A percentile compares a stretch with the other conserved stretches of the same genome.
These are phyloP conservation scores for Magnusiomyces paraingens DNA, from an alignment of 1,139 yeast species.

Conservation along the genomic window DNA sequence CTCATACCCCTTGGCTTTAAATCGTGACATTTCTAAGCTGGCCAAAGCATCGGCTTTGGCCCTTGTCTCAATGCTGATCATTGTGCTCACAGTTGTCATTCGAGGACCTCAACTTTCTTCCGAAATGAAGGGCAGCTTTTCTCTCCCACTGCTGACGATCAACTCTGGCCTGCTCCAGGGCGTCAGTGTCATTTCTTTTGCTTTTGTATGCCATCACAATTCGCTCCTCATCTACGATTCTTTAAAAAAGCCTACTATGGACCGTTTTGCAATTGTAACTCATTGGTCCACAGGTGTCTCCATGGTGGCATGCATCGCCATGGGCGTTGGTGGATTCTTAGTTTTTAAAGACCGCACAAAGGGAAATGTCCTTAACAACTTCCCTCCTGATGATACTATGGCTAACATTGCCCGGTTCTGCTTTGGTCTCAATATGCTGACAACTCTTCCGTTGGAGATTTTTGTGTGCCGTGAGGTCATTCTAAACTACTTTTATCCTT, in stretches of 20 bases:
- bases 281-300: slow-evolving; percentile 81
- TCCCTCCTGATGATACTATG: slow-evolving; percentile 58
- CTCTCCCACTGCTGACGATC: slow-evolving; percentile 46
- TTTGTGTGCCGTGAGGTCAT: slow-evolving; percentile 86
- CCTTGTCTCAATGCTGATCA: slow-evolving; percentile 71
- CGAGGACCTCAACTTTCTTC: slow-evolving; percentile 57
- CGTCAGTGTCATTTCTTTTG: slow-evolving; percentile 84
- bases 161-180: slow-evolving; percentile 76
- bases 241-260: slow-evolving; percentile 64
- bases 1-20: slow-evolving; percentile 77
- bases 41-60: slow-evolving; percentile 90
- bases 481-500: slow-evolving; percentile 50
- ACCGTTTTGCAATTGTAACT: slow-evolving; percentile 67
- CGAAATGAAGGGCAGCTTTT: slow-evolving; percentile 42
- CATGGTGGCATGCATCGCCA: slow-evolving; percentile 66
- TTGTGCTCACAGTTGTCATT: slow-evolving; percentile 64
- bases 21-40: slow-evolving; percentile 72
- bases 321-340: slow-evolving; percentile 76
- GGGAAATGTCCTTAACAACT: slow-evolving; percentile 83
- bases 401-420: slow-evolving; percentile 85
- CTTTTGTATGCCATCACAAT: slow-evolving; percentile 92
- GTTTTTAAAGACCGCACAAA: slow-evolving; percentile 72
- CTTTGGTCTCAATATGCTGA: slow-evolving; percentile 89
- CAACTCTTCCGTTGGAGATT: slow-evolving; percentile 85
- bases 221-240: slow-evolving; percentile 86